phyloP scores from a whole-genome alignment of 202 grass and related monocot species.

The Brachypodium distachyon region DNA sequence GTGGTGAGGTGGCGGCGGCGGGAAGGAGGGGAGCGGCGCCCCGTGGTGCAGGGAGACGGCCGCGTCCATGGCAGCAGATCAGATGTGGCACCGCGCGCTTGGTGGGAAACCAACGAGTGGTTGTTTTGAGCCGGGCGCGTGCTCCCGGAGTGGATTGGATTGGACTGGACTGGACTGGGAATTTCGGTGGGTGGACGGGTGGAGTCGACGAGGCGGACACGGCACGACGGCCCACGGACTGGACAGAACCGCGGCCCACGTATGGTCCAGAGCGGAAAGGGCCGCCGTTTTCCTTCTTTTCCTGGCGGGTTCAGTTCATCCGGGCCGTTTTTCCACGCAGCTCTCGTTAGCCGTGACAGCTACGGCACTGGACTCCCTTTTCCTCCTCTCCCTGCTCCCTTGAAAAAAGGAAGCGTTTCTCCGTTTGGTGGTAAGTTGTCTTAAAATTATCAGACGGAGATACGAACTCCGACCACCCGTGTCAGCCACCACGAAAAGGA shows the following conservation, averaged over 20 bases:
- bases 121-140: not conserved
- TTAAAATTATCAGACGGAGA: too few species aligned
- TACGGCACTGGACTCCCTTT: not conserved
- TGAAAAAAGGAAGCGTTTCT: too few species aligned
- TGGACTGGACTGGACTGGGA: too few species aligned
- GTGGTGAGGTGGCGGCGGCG: not conserved
- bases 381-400: too few species aligned
- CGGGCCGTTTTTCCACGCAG: not conserved
- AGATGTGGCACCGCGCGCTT: too few species aligned
- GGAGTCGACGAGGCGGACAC: not conserved
- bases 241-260: not conserved
- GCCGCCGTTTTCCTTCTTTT: not conserved
- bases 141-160: not conserved
- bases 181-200: not conserved
- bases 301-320: not conserved
- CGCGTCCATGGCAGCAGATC: conserved; percentile 26
- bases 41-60: conserved; percentile 29
- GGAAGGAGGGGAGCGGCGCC: not conserved
- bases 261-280: not conserved
- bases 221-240: not conserved
- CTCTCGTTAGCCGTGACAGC: not conserved
- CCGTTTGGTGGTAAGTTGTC: too few species aligned
- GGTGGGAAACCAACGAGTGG: not conserved
- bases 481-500: too few species aligned
- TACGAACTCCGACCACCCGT: too few species aligned